Evolutionary conservation across 164 flowering plant genomes (phyloP), one percentile per base, ranked within the genome.

Genomic region (Litsea cubeba): DNA sequence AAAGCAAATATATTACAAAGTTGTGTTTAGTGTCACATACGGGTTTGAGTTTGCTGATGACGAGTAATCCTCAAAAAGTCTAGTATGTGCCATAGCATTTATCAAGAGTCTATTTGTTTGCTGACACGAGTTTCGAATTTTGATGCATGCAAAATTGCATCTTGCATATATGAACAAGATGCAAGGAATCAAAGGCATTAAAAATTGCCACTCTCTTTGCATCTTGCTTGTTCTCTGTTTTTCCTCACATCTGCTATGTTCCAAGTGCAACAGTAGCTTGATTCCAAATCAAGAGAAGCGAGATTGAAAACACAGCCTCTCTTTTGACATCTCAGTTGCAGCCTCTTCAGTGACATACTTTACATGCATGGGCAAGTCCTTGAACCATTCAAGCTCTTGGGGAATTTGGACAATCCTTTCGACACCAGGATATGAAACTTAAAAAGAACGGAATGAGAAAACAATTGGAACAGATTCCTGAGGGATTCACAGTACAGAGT

Each of bases 391-490:
- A 40, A 94, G 83, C 24, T 94, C 97, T 50, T 87, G 77, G 46
- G 97, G 97, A 58, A 92, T 76, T 67, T 83, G 84, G 70, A 94
- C 85, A 20, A 87, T 82, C 82, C 98, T 86, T 78, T 94, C 97
- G 62, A 87, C 82, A 40, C 97, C 97, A 5, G 97, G 97, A 66
- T 97, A 94, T 67, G 98, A 94, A 11, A 92, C 98, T 94, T 92
- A 78, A 51, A 51, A 51, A 12, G 57, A 12, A 51, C 18, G 30
- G 30, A 28, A 28, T 28, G 30, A 51, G 17, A 51, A 51, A 12
- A 51, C 3, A 17, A 51, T 51, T 66, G 25, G 26, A 18, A 0
- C 12, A 35, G 62, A 15, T 68, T 35, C 0, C 12, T 3, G 51
- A n/a, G 22, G 68, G 17, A 28, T 65, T 28, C 35, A 65, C 14